These are phyloP conservation scores for Eucalyptus grandis DNA, from an alignment of 345 rosid species.

Conservation along the genomic window DNA sequence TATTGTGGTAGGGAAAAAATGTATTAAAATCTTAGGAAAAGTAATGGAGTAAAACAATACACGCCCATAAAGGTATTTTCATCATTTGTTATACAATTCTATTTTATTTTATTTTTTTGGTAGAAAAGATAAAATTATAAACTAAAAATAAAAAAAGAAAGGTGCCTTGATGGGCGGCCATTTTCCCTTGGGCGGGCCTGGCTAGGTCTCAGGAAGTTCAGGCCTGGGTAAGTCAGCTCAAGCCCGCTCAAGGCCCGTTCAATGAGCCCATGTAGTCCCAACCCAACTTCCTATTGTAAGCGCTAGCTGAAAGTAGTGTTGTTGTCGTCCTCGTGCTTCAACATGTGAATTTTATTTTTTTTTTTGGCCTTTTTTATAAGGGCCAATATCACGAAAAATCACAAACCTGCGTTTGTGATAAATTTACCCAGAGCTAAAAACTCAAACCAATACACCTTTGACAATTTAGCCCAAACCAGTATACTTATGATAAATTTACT, in stretches of 20 bases:
- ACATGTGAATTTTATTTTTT: background rate
- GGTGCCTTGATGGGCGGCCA: background rate
- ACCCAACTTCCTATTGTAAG: background rate
- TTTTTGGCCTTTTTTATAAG: background rate
- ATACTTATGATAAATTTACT: too few species aligned
- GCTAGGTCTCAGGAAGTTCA: background rate
- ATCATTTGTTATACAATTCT: background rate
- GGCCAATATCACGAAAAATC: too few species aligned
- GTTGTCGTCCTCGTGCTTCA: background rate
- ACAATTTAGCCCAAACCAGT: accelerated
- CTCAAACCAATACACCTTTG: too few species aligned
- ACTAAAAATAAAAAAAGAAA: background rate
- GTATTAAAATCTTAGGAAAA: background rate
- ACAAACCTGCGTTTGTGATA: accelerated
- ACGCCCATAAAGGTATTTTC: background rate
- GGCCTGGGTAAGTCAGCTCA: background rate
- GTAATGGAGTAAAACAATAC: background rate
- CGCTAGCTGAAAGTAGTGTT: background rate
- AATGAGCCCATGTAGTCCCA: background rate
- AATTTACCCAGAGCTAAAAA: too few species aligned
- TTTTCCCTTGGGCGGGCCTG: background rate
- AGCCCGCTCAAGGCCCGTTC: background rate
- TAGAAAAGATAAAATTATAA: background rate
- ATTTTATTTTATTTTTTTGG: background rate
- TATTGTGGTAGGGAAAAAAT: background rate